Base-by-base conservation (phyloP, 306 rosid genomes). In the Prunus fruticosa region DNA sequence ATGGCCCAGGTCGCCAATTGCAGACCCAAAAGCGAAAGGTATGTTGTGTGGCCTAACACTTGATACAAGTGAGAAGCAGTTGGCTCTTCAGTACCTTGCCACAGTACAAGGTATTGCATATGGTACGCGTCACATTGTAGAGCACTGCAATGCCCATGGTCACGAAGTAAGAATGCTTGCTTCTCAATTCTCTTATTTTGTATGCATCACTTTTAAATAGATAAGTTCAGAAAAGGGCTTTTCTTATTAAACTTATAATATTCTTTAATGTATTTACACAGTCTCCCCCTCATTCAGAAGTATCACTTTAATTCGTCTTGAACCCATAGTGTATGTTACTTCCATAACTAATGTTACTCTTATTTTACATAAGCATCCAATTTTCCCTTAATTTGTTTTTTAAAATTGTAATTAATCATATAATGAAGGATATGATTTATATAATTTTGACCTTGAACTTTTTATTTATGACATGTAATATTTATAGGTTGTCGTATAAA, bases 91-190 rank as follows among this genome's bases (percentile, higher is more conserved):
- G 71, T 95, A 95, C 89, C 93, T 92, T 71, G 96, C 98, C 61
- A 79, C 97, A 41, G 84, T 95, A 74, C 97, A 95, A 86, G 91
- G 92, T 77, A 90, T 92, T 89, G 98, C 97, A 11, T 95, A 95
- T 83, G 98, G 98, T 46, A 90, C 97, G 1, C 96, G 98, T 67
- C 95, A 92, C 84, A 95, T 92, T 90, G 96, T 95, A 82, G 97
- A 95, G 83, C 98, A 95, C 76, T 89, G 91, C 81, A 95, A 95
- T 76, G 86, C 87, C 78, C 89, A 95, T 86, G 98, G 98, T 50
- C 97, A 92, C 85, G 86, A 87, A 84, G 97, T 95, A 90, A 92
- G 93, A 75, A 85, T 82, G 69, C 71, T 51, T 52, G 43, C 32
- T 38, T 56, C 23, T 56, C 34, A 56, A 13, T 38, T 25, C 69